Evolutionary conservation across 768 basidiomycete species (phyloP), one percentile per base, ranked within the genome.

Genomic region (Podaxis carcinomalis): DNA sequence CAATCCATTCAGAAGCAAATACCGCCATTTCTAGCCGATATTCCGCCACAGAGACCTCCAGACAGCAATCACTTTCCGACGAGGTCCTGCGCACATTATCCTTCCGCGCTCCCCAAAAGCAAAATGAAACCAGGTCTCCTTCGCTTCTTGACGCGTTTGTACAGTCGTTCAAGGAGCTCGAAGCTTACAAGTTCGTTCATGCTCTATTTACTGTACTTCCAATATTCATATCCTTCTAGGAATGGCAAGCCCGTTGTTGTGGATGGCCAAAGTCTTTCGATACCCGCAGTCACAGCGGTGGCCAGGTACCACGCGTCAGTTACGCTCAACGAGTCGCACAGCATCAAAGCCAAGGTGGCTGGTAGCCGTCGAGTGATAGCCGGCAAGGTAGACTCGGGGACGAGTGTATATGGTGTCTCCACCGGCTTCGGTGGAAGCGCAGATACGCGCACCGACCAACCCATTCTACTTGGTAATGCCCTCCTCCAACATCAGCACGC

Each of bases 371-470:
- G 79, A 51, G 81, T 87, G 61, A 84, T 93, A 47, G 75, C 81
- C 21, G 78, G 80, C 66, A 92, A 92, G 72, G 80, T 93, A 40
- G 80, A 81, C 21, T 76, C 79, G 3, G 85, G 86, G 9, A 80
- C 83, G 55, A 90, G 88, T 64, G 80, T 95, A 19, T 95, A 95
- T 65, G 93, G 93, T 23, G 88, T 94, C 44, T 89, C 89, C 2
- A 84, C 81, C 37, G 93, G 93, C 50, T 95, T 92, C 67, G 93
- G 92, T 42, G 92, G 92, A n/a, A 89, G 87, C 66, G 92, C 92
- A 10, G 89, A 93, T 70, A 93, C 92, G 1, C 84, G 92, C 21
- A 94, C 92, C 0, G 82, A 87, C 64, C 77, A 90, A 56, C 85
- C 90, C 21, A 69, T 89, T 62, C 75, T 86, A 9, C 85, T 95